phyloP scores from a whole-genome alignment of 192 early-diverging fungal genomes.

The Backusella mclennaniae region DNA sequence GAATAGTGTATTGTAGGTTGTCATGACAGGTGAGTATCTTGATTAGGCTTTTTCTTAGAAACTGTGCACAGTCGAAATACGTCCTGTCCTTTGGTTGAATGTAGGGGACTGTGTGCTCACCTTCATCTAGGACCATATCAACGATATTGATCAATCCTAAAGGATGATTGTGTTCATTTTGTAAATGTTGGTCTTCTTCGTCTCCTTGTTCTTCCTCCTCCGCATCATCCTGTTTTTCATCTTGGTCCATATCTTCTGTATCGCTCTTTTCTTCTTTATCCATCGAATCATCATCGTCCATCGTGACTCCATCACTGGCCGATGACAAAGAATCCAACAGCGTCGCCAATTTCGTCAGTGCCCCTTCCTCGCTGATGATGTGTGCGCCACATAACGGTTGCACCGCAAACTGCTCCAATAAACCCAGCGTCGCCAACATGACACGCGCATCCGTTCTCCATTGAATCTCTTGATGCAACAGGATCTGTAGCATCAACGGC shows the following conservation, averaged over 20 bases:
- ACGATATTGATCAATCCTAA: not conserved
- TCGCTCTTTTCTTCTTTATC: not conserved
- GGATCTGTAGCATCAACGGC: not conserved
- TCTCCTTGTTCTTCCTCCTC: not conserved
- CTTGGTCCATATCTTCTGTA: no score
- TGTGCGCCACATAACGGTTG: not conserved
- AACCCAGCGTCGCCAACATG: not conserved
- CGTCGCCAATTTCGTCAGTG: not conserved
- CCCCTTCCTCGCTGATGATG: not conserved
- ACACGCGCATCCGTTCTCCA: not conserved
- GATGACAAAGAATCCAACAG: not conserved
- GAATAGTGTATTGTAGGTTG: not conserved
- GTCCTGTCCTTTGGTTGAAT: not conserved
- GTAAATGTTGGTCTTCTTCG: not conserved
- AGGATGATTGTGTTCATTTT: not conserved
- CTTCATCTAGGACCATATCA: not conserved
- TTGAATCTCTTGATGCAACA: no score
- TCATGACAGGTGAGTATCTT: constrained; percentile 4
- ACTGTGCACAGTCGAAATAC: not conserved
- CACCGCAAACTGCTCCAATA: not conserved
- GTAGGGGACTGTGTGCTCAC: not conserved
- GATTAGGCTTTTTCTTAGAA: not conserved
- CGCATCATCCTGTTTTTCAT: not conserved
- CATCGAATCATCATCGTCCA: not conserved
- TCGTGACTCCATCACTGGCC: not conserved